phyloP scores from a whole-genome alignment of 306 rosid genomes.

The Dryas alaskensis region DNA sequence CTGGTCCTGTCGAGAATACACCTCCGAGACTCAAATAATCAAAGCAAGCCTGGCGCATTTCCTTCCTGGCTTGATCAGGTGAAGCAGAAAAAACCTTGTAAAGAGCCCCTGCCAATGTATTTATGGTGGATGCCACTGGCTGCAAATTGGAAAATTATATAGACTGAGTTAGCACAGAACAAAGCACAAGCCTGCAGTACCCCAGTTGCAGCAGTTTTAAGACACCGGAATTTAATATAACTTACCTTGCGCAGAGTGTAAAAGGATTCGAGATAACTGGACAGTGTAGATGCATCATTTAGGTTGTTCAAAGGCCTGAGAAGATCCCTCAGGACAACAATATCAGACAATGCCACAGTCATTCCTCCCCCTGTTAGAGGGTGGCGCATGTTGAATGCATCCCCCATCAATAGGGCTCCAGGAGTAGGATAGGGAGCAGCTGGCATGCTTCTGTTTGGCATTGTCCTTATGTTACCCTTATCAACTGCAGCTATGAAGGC shows the following conservation, averaged over 20 bases:
- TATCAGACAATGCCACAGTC: constrained; percentile 92
- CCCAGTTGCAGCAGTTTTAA: background rate
- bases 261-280: constrained; percentile 86
- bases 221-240: background rate
- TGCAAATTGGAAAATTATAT: constrained; percentile 32
- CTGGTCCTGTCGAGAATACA: constrained; percentile 72
- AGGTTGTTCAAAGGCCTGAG: constrained; percentile 73
- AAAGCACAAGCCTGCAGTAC: background rate
- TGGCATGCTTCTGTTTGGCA: constrained; percentile 98
- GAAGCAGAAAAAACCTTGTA: constrained; percentile 91
- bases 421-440: constrained; percentile 91
- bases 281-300: constrained; percentile 68
- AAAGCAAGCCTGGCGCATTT: constrained; percentile 97
- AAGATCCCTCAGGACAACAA: constrained; percentile 82
- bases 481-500: constrained; percentile 79
- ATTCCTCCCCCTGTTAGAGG: constrained; percentile 96
- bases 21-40: constrained; percentile 95
- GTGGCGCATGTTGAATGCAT: constrained; percentile 98
- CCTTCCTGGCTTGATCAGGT: constrained; percentile 86
- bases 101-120: constrained; percentile 95
- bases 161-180: background rate
- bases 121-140: constrained; percentile 98
- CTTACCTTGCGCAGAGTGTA: constrained; percentile 83
- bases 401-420: constrained; percentile 93
- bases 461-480: constrained; percentile 78